A percentile compares a stretch with the other conserved stretches of the same genome.
Evolutionary conservation across 345 rosid species (phyloP).

Genomic region (Microcos paniculata): DNA sequence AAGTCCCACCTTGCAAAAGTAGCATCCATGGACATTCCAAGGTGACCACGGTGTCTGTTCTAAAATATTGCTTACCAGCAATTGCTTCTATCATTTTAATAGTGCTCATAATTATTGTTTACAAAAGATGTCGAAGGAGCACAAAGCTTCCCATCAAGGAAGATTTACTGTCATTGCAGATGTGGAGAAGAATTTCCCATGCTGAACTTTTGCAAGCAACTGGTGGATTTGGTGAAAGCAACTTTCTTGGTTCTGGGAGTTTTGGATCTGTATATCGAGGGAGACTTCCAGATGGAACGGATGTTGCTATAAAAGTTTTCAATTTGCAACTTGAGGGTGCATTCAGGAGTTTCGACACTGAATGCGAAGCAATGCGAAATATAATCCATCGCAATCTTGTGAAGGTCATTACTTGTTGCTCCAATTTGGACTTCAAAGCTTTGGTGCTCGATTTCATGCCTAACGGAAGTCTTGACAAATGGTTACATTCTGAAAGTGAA

Average conservation of each 20-base stretch:
- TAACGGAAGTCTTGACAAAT: conserved; percentile 17
- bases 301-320: conserved; percentile 22
- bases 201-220: conserved; percentile 17
- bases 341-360: conserved; percentile 13
- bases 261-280: conserved; percentile 20
- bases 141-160: not conserved
- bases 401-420: conserved; percentile 20
- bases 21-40: not conserved
- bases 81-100: not conserved
- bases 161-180: not conserved
- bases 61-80: not conserved
- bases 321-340: conserved; percentile 8
- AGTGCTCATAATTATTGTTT: not conserved
- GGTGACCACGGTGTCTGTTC: not conserved
- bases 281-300: not conserved
- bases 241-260: conserved; percentile 19
- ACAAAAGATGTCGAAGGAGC: not conserved
- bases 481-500: conserved; percentile 6
- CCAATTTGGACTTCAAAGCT: conserved; percentile 1
- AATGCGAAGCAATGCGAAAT: conserved; percentile 9
- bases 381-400: conserved; percentile 26
- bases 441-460: conserved; percentile 26
- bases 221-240: conserved; percentile 8
- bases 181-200: conserved; percentile 3
- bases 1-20: too few species aligned